Base-by-base conservation (phyloP, 2,329 filamentous ascomycete species). In the Phialocephala sp. region DNA sequence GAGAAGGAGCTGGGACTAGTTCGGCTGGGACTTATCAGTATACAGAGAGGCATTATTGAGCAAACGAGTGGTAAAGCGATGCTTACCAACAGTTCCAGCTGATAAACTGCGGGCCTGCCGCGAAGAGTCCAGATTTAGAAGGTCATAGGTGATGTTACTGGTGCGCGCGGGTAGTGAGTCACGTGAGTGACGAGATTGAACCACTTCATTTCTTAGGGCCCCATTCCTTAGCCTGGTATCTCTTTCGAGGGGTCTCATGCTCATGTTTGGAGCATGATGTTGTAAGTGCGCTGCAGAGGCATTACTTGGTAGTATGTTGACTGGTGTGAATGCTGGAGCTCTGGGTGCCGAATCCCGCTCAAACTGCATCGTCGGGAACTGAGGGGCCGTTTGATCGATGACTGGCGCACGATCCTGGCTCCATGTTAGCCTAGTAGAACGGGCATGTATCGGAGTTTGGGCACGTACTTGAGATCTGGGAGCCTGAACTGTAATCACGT, bases 241-340 rank as follows among this genome's bases (percentile, higher is more conserved):
- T 24, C n/a, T n/a, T n/a, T 32, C 50, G 32, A 54, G 12, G 11
- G 27, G 12, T 54, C 50, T 54, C 15, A 9, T n/a, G 32, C 8
- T 27, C 14, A 12, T 18, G 4, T 12, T n/a, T 32, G 9, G 24
- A 32, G 50, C 4, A 18, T 27, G 50, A 54, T 12, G 24, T 8
- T 15, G 9, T 9, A 12, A 18, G 8, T 54, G 24, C 2, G 27
- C 18, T 27, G 27, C 11, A 8, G 15, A 24, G 18, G 24, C 50
- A 8, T 54, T 54, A 8, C 50, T 54, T 18, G 22, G 50, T 18
- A 54, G 24, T 32, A 54, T 24, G 14, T 54, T 54, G 24, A 54
- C 50, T 15, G 50, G 50, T 27, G 50, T 54, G 24, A 54, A 54
- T 1, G 50, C 50, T 54, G 32, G 20, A 52, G 59, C 22, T 41